phyloP scores from a whole-genome alignment of 1,284 basidiomycete genomes.

The Ganoderma sinense region DNA sequence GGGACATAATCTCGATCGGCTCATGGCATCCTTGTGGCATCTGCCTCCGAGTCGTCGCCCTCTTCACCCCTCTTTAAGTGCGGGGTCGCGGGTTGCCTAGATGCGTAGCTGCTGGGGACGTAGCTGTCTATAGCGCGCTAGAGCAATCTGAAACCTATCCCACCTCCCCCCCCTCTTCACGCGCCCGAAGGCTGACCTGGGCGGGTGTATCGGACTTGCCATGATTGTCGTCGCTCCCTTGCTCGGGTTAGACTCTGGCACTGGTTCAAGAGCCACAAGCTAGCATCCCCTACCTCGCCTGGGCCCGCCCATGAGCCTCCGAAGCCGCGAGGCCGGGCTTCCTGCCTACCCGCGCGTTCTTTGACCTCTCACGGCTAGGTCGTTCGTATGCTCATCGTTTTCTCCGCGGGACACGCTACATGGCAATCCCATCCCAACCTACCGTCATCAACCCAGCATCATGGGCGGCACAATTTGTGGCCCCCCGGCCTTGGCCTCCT shows the following conservation, averaged over 20 bases:
- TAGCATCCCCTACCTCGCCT: not conserved
- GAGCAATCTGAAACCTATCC: too few species aligned
- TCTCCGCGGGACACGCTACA: not conserved
- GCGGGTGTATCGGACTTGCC: conserved; percentile 1
- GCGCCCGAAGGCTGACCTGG: not conserved
- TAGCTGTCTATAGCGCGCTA: too few species aligned
- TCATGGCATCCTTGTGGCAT: too few species aligned
- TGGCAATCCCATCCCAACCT: not conserved
- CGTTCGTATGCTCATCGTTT: not conserved
- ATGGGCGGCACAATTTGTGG: not conserved
- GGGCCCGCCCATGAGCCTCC: not conserved
- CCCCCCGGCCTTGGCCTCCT: not conserved
- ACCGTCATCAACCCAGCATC: conserved; percentile 1
- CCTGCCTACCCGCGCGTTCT: not conserved
- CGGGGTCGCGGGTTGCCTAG: too few species aligned
- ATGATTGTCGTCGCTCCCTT: not conserved
- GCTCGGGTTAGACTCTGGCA: not conserved
- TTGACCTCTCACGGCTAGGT: conserved; percentile 8
- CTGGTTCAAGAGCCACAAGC: not conserved
- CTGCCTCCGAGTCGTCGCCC: too few species aligned
- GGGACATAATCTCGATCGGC: not conserved
- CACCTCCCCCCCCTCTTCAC: too few species aligned
- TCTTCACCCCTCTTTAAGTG: too few species aligned
- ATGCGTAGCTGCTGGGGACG: too few species aligned
- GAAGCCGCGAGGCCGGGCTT: conserved; percentile 1